phyloP scores from a whole-genome alignment of 176 grass and related monocot species.

The Juncus effusus region DNA sequence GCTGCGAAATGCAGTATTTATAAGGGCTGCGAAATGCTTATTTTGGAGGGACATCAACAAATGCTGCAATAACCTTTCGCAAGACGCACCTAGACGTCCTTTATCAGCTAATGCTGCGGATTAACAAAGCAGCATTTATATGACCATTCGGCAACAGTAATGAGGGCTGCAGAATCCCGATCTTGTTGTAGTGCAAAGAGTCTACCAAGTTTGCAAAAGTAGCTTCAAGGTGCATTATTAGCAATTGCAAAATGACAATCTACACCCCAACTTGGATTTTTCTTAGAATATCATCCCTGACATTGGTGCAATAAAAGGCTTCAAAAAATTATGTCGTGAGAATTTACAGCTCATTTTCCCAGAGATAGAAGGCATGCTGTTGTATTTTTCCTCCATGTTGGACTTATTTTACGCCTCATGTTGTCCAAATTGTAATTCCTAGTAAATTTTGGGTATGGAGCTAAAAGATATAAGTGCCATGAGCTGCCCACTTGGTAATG shows the following conservation, averaged over 20 bases:
- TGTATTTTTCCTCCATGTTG: constrained; percentile 16
- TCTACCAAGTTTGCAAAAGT: too few relatives aligned
- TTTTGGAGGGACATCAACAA: too few relatives aligned
- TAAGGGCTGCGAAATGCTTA: too few relatives aligned
- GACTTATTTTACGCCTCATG: constrained; percentile 10
- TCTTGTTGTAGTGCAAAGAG: too few relatives aligned
- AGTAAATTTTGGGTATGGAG: not conserved
- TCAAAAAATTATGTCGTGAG: not conserved
- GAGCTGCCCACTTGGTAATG: constrained; percentile 20
- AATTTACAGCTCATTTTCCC: constrained; percentile 8
- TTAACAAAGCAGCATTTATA: too few relatives aligned
- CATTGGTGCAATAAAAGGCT: too few relatives aligned
- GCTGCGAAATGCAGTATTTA: too few relatives aligned
- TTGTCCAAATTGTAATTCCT: not conserved
- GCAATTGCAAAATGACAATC: not conserved
- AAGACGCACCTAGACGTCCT: too few relatives aligned
- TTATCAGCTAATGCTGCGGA: too few relatives aligned
- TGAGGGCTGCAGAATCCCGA: too few relatives aligned
- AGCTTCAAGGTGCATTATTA: not conserved
- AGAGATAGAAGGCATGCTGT: not conserved
- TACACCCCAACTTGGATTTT: constrained; percentile 5
- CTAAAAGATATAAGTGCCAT: constrained; percentile 21
- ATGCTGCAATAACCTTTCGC: too few relatives aligned
- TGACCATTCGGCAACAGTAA: too few relatives aligned
- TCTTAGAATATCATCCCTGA: not conserved